phyloP scores from a whole-genome alignment of 2,329 filamentous ascomycete genomes.

The Hypoxylon sp. region DNA sequence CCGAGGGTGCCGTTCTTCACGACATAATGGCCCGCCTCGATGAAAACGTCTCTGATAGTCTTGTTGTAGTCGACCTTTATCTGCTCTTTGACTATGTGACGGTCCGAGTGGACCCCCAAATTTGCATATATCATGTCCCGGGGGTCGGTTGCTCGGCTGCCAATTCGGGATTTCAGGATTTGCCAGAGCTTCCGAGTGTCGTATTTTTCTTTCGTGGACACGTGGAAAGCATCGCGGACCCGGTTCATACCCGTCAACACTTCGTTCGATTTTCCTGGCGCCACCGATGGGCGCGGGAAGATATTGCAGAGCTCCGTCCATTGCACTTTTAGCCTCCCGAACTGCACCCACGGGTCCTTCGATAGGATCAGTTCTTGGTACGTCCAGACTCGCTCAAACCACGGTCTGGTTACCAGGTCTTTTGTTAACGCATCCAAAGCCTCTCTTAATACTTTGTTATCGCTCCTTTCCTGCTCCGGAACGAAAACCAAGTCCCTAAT shows the following conservation, averaged over 20 bases:
- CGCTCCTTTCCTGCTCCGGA: too few relatives aligned
- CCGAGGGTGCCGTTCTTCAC: conserved; percentile 3
- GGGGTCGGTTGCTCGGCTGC: conserved; percentile 18
- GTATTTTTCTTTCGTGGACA: background rate
- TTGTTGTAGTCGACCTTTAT: conserved; percentile 31
- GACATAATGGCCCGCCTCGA: conserved; percentile 13
- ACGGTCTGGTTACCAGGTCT: conserved; percentile 19
- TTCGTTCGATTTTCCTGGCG: background rate
- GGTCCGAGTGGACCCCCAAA: conserved; percentile 31
- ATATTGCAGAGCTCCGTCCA: conserved; percentile 24
- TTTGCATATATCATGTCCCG: conserved; percentile 39
- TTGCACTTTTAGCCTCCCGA: conserved; percentile 16
- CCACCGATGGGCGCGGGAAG: background rate
- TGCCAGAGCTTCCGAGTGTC: conserved; percentile 8
- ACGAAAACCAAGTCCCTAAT: too few relatives aligned
- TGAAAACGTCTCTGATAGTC: conserved; percentile 8
- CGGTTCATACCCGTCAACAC: background rate
- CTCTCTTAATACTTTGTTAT: too few relatives aligned
- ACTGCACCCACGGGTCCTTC: conserved; percentile 33
- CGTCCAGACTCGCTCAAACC: conserved; percentile 37
- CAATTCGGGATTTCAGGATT: conserved; percentile 18
- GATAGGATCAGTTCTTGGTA: conserved; percentile 37
- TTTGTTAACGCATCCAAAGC: background rate
- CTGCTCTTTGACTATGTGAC: background rate
- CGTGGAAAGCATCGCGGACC: conserved; percentile 12